Evolutionary conservation across 192 early-diverging fungal genomes (phyloP), one percentile per base, ranked within the genome.

Genomic region (Obelidium mucronatum): DNA sequence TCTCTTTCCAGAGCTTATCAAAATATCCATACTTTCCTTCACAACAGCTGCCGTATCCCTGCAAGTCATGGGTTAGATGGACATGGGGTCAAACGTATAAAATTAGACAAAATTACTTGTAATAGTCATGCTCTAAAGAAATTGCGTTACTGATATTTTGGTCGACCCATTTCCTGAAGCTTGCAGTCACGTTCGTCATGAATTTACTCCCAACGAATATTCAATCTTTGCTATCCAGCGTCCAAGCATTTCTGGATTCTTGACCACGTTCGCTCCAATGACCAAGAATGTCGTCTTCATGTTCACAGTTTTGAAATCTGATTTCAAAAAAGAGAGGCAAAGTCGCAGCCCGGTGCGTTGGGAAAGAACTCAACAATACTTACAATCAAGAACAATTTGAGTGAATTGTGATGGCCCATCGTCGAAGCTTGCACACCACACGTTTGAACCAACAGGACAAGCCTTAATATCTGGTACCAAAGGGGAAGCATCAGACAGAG

Each of bases 221-320:
- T 58, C 74, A 76, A 35, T 85, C 83, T 24, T 59, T 31, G 40
- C 84, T 71, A 36, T 85, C 83, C 22, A 13, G 11, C 11, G 11
- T 51, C 48, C 48, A n/a, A n/a, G n/a, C n/a, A n/a, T n/a, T n/a
- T n/a, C n/a, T n/a, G n/a, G n/a, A n/a, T n/a, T n/a, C n/a, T n/a
- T n/a, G n/a, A n/a, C n/a, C n/a, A n/a, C n/a, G n/a, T n/a, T n/a
- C n/a, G n/a, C n/a, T n/a, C n/a, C n/a, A 58, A 58, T 58, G 24
- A 24, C 24, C 8, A 8, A 58, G 30, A 58, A 58, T 0, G 55
- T 58, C 17, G 55, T 31, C 8, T 8, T 11, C 55, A 58, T 58
- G 22, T 31, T 31, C 6, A 58, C 24, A 8, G 5, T 5, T 58
- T 24, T 22, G 30, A 58, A 58, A 51, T 51, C 48, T 51, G 48